Evolutionary conservation across 2,329 filamentous ascomycete species (phyloP).

Genomic region (Hymenoscyphus scutula): DNA sequence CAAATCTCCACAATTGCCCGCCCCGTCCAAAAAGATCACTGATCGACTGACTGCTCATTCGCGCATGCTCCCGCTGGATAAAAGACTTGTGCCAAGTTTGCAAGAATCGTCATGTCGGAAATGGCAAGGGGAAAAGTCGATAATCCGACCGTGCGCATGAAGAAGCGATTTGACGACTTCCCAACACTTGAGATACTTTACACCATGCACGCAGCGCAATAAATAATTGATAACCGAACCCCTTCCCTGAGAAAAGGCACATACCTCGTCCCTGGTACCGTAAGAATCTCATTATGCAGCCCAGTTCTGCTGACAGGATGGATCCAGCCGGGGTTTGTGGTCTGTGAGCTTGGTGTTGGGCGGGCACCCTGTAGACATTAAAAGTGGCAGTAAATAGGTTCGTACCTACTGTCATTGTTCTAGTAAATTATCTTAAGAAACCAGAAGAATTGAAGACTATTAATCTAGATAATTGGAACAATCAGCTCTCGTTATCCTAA

Average conservation of each 20-base stretch:
- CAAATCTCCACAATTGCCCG: conserved; percentile 2
- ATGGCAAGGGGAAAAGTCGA: background rate
- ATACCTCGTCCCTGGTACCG: background rate
- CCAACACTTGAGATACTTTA: background rate
- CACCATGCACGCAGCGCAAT: background rate
- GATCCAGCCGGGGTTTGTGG: conserved; percentile 6
- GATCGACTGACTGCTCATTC: conserved; percentile 7
- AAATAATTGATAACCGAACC: background rate
- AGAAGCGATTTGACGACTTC: background rate
- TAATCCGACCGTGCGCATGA: background rate
- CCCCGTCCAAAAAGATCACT: conserved; percentile 9
- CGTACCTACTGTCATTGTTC: no score
- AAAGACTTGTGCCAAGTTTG: background rate
- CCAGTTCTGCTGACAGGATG: conserved; percentile 7
- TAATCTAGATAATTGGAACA: no score
- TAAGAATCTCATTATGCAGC: conserved; percentile 10
- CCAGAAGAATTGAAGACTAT: no score
- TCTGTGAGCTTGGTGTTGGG: conserved; percentile 5
- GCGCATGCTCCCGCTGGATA: conserved; percentile 6
- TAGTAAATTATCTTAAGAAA: no score
- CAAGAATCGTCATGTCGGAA: background rate
- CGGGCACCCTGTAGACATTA: no score
- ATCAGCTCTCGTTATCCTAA: no score
- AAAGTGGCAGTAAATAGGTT: no score
- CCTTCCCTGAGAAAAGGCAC: background rate